Percentiles rank a stretch among this genome's conserved stretches.
phyloP scores from a whole-genome alignment of 495 filamentous ascomycete genomes.

The Aspergillus haitiensis region DNA sequence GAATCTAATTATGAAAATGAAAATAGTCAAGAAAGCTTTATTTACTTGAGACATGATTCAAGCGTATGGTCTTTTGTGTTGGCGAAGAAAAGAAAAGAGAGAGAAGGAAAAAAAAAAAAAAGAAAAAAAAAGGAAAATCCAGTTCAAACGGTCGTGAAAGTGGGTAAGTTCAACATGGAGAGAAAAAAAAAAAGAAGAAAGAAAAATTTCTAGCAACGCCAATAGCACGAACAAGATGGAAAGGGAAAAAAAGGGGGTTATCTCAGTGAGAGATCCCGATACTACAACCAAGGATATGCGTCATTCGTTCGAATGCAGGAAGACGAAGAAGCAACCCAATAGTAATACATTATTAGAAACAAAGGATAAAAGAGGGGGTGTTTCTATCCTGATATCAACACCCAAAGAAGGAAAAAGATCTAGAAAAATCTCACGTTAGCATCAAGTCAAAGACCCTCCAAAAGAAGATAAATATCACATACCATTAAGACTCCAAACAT shows the following conservation, averaged over 20 bases:
- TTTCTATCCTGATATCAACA: slow-evolving; percentile 55
- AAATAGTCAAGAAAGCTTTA: background rate
- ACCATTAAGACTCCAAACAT: slow-evolving; percentile 94
- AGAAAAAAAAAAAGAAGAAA: background rate
- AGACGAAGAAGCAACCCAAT: slow-evolving; percentile 18
- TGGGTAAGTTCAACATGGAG: slow-evolving; percentile 10
- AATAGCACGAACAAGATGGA: slow-evolving; percentile 10
- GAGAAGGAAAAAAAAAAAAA: background rate
- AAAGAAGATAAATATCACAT: slow-evolving; percentile 32
- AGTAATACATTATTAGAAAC: slow-evolving; percentile 44
- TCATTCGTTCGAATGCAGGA: slow-evolving; percentile 5
- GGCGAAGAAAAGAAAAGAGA: background rate
- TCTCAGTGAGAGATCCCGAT: background rate
- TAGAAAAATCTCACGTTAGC: slow-evolving; percentile 16
- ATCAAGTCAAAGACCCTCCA: background rate
- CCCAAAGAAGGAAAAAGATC: slow-evolving; percentile 62
- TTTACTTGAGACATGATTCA: slow-evolving; percentile 5
- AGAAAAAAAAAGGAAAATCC: background rate
- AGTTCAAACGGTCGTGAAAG: slow-evolving; percentile 6
- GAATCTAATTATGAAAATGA: background rate
- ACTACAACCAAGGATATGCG: slow-evolving; percentile 3
- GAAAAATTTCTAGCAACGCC: slow-evolving; percentile 12
- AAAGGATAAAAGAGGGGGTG: slow-evolving; percentile 16
- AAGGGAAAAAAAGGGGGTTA: background rate
- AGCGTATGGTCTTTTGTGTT: background rate